Evolutionary conservation across 805 yeast species (phyloP), one percentile per base, ranked within the genome.

Genomic region (Blastobotrys americana): DNA sequence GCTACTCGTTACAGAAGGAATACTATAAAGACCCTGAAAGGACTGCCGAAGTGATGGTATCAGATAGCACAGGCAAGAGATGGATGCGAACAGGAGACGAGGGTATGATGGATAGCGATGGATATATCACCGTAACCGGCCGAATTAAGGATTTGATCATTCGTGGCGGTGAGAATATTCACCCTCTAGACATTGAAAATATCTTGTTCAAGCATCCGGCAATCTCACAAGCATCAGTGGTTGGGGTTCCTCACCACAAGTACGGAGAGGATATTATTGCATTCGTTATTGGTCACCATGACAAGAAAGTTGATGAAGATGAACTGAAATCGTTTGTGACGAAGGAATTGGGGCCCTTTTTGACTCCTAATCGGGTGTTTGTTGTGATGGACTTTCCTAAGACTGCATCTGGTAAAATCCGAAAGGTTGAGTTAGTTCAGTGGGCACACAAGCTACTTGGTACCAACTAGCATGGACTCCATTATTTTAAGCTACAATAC

Each of bases 21-120:
- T 59, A 59, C 42, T 56, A 46, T 39, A 39, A 51, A 6, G 59
- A 58, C 35, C 55, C 56, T 5, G 49, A 22, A 18, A 51, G 50
- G 41, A 59, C 63, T 8, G 48, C 39, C 1, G 56, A 56, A 19
- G 59, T 53, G 5, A 57, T 59, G 59, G 46, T 53, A 17, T 31
- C 33, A 3, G 56, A 53, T 23, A 28, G 38, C n/a, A 42, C 49
- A 35, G 61, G 59, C 1, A 43, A 41, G 19, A 42, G 48, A 9
- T 59, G 63, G 63, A 59, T 59, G 63, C 37, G 53, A 21, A 57
- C 63, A 16, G 63, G 63, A 1, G 63, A 59, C 37, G 63, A 59
- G 46, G 63, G 61, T 2, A 39, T 42, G 17, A 45, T 59, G 10
- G 63, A 59, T 45, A 44, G 48, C 4, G 55, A 52, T 6, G 63